Base-by-base conservation (phyloP, 2,329 filamentous ascomycete species). In the Lecanosticta acicola region DNA sequence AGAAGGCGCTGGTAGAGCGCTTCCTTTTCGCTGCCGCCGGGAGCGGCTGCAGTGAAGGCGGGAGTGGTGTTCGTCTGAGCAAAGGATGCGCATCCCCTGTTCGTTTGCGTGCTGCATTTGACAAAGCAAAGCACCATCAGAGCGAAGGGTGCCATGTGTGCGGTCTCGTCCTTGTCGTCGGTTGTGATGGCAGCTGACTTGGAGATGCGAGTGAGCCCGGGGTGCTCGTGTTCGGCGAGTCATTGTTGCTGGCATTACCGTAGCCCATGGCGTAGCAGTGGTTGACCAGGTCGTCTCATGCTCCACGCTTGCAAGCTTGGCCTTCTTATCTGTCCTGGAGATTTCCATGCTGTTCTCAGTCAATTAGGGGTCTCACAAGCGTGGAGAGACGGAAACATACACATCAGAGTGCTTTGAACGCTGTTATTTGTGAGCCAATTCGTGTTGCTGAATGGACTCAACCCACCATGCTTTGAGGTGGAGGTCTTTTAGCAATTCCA, bases 131-230 rank as follows among this genome's bases (percentile, higher is more conserved):
- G n/a, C n/a, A n/a, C n/a, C n/a, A n/a, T n/a, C n/a, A 35, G 43
- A 45, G 43, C 43, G 41, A 41, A 44, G 24, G 21, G 21, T 34
- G 39, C 33, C 45, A 43, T 48, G 41, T 42, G 41, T 40, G 37
- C 39, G 45, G 35, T 34, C 45, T 40, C 35, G 45, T 29, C 44
- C 32, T 32, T 44, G 41, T 53, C 42, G 45, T 48, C 44, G 45
- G 39, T 48, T 47, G 45, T 48, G 50, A 46, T 50, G 47, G 35
- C 45, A 45, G 47, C 39, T n/a, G 45, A 40, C 40, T 43, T 44
- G 29, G 49, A 50, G 42, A 41, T 54, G 54, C 59, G 44, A 56
- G 53, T 20, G 54, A 45, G 39, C 37, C 42, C 32, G 34, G 24
- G 34, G 45, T 47, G 49, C 43, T 51, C 49, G 45, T 41, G 44